Conservation (phyloP, 176 grass and related monocot species). For the Carex littledalei region DNA sequence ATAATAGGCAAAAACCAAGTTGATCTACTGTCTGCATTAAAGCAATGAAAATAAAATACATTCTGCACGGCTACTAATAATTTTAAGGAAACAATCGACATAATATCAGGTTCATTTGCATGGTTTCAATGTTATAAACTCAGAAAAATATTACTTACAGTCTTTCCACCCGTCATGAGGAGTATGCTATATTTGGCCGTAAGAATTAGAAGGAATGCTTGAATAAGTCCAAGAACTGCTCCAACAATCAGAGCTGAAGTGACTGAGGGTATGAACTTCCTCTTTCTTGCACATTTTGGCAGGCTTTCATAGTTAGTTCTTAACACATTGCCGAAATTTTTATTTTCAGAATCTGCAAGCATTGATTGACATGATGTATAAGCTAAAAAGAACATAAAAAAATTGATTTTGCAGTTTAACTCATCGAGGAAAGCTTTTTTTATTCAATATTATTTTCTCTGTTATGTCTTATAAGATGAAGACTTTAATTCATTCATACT, state of each 20-base stretch:
- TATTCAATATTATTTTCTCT: neutral
- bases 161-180: slow-evolving; percentile 70
- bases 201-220: slow-evolving; percentile 67
- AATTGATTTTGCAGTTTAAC: neutral
- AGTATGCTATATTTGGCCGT: slow-evolving; percentile 49
- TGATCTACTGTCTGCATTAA: neutral
- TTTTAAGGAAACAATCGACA: neutral
- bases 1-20: neutral
- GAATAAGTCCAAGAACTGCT: slow-evolving; percentile 74
- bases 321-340: slow-evolving; percentile 27
- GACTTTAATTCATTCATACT: neutral
- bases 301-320: slow-evolving; percentile 27
- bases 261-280: slow-evolving; percentile 88
- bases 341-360: slow-evolving; percentile 45
- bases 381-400: neutral
- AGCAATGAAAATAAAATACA: neutral
- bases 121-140: neutral
- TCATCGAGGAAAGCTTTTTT: neutral
- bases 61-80: neutral
- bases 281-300: slow-evolving; percentile 37
- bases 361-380: neutral
- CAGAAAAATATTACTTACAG: slow-evolving; percentile 36
- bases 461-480: neutral
- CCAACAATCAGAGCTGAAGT: slow-evolving; percentile 82
- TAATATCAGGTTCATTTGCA: neutral